phyloP scores from a whole-genome alignment of 495 filamentous ascomycete species.

The Talaromyces wortmannii region DNA sequence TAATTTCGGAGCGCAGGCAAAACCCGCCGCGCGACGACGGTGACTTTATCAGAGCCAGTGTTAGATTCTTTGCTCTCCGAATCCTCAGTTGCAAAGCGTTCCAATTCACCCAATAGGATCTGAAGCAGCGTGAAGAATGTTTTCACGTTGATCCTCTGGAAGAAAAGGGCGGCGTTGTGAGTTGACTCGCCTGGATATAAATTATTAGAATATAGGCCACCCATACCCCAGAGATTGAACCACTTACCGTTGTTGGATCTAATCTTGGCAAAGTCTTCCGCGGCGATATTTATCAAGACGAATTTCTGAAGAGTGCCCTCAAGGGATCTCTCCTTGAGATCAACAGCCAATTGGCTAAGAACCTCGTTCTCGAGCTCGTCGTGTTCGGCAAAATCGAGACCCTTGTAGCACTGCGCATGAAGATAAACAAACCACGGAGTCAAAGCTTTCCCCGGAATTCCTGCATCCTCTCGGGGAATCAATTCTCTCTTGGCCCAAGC shows the following conservation, averaged over 20 bases:
- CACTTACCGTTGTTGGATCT: conserved; percentile 51
- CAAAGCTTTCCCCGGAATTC: conserved; percentile 46
- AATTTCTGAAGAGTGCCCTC: conserved; percentile 69
- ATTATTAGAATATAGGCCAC: background rate
- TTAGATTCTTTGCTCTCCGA: conserved; percentile 23
- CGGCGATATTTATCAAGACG: conserved; percentile 77
- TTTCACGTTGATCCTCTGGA: conserved; percentile 73
- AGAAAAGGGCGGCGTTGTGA: conserved; percentile 58
- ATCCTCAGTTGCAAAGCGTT: conserved; percentile 48
- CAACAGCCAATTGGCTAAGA: conserved; percentile 63
- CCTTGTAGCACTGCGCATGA: conserved; percentile 76
- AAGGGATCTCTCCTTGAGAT: conserved; percentile 61
- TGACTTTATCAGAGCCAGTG: conserved; percentile 48
- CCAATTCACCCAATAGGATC: conserved; percentile 60
- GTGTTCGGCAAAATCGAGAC: conserved; percentile 61
- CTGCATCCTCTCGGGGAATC: conserved; percentile 44
- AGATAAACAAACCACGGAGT: conserved; percentile 80
- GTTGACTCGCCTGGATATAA: conserved; percentile 25
- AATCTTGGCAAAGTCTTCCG: conserved; percentile 61
- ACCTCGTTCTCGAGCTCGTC: conserved; percentile 85
- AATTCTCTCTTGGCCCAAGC: conserved; percentile 55
- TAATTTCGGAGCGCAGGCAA: conserved; percentile 67
- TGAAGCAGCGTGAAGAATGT: conserved; percentile 74
- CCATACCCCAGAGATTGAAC: background rate
- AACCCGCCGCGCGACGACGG: conserved; percentile 55